Percentiles rank a stretch among this genome's conserved stretches.
phyloP scores from a whole-genome alignment of 495 filamentous ascomycete species.

The Cenococcum geophilum region DNA sequence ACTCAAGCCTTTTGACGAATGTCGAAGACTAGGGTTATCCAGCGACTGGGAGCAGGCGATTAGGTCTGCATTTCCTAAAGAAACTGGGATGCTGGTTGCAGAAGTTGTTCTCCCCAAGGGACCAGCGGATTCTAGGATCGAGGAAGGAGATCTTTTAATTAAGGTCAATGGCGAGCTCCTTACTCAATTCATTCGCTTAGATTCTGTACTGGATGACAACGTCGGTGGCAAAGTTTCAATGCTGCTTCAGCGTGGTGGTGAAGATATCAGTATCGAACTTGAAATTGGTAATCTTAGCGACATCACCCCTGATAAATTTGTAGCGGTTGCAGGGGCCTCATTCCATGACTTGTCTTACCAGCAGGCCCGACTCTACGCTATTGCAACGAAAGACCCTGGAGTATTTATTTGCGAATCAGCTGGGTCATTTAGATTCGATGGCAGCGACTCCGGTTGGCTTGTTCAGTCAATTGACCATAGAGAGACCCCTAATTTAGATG shows the following conservation, averaged over 20 bases:
- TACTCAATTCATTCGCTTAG: conserved; percentile 89
- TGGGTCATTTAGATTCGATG: conserved; percentile 91
- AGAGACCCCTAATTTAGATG: conserved; percentile 74
- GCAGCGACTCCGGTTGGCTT: conserved; percentile 84
- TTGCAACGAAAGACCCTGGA: conserved; percentile 65
- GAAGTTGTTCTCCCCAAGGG: conserved; percentile 92
- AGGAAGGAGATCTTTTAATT: conserved; percentile 93
- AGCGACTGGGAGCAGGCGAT: conserved; percentile 80
- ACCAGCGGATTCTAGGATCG: conserved; percentile 73
- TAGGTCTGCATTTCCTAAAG: conserved; percentile 75
- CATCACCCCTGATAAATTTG: conserved; percentile 93
- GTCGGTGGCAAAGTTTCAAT: conserved; percentile 70
- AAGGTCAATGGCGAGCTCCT: conserved; percentile 91
- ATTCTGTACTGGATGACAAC: conserved; percentile 84
- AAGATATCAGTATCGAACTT: conserved; percentile 80
- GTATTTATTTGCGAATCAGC: conserved; percentile 94
- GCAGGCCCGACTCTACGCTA: conserved; percentile 86
- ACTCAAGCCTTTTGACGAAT: conserved; percentile 95
- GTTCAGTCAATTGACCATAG: conserved; percentile 88
- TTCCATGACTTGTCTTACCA: conserved; percentile 98
- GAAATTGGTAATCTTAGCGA: conserved; percentile 84
- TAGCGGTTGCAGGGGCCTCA: conserved; percentile 83
- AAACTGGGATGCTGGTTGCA: conserved; percentile 93
- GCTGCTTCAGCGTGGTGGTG: conserved; percentile 78
- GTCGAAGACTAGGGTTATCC: conserved; percentile 78